Evolutionary conservation across 2,329 filamentous ascomycete genomes (phyloP), one percentile per base, ranked within the genome.

Genomic region (Ceratocystis huliohia): DNA sequence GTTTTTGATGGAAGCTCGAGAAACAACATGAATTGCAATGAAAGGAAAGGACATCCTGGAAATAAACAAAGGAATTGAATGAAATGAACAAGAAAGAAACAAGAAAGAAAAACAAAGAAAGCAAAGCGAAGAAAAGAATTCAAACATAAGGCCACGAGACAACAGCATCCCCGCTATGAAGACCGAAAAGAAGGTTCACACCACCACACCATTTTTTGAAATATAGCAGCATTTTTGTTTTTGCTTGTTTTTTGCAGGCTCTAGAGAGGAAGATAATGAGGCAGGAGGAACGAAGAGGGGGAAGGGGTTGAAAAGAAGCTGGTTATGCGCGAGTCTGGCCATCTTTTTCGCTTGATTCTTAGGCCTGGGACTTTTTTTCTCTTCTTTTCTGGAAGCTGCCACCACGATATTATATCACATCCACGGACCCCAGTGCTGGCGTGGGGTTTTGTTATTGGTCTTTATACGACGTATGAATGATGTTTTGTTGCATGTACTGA

Each of bases 71-170:
- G 30, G 37, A 46, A 67, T 62, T 56, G 22, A 68, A 70, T 61
- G 61, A 68, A 67, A 70, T 69, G 66, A 68, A 44, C 63, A 65
- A 62, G 30, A 46, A 65, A 63, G 45, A 65, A 63, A 67, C 65
- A 65, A 62, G 48, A 65, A 64, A 59, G 56, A 62, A 59, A 37
- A 65, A 61, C 63, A 63, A 53, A 67, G 65, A 65, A 61, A 62
- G 63, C 10, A 57, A 13, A 25, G 56, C 15, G 48, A 15, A 50
- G 61, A 62, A 64, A 61, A 17, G 48, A 33, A 53, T 53, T 6
- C 48, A 25, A 20, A 57, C 17, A 50, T 8, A 6, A 50, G 22
- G 15, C 7, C 41, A 62, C 10, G n/a, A 22, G 28, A 61, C 8
- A 61, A 33, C 8, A 22, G 33, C 33, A 61, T 22, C 5, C 25